Evolutionary conservation across 2,329 filamentous ascomycete species (phyloP), one percentile per base, ranked within the genome.

Genomic region (Microdochium trichocladiopsis): DNA sequence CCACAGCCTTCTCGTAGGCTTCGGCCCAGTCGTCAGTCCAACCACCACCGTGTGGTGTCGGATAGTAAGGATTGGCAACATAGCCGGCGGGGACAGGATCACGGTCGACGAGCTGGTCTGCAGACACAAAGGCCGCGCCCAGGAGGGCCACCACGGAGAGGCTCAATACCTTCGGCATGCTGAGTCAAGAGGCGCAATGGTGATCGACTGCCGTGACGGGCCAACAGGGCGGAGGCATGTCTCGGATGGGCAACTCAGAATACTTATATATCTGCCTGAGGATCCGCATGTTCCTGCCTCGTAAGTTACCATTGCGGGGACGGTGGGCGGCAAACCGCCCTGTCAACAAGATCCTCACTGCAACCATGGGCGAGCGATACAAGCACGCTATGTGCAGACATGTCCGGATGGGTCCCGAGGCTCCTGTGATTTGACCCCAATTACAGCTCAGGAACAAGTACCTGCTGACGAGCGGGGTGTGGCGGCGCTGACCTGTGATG

Each of bases 21-120:
- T 79, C 79, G 22, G 72, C 72, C 88, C 88, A 93, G 53, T 80
- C 79, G 5, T 77, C 69, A 0, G 78, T 70, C 84, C 88, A 91
- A 37, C 88, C 88, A 37, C 88, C 88, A 49, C 87, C 87, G 50
- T 83, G 79, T 0, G 87, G 87, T 9, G 86, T 74, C 21, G 87
- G 87, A 64, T 90, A 91, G 65, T 87, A 90, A n/a, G 83, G 79
- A 1, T 78, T 65, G 1, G 77, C 72, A 45, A 72, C 72, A 59
- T 72, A 75, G 58, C 53, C 63, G 33, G 56, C 58, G 43, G 65
- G 65, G 24, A 67, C 56, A 37, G 59, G 59, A 53, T 64, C 65
- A 25, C 65, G 63, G 50, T 16, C 9, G 24, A 24, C 24, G 53
- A 51, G 43, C 62, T 16, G 21, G 41, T 45, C 41, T 22, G 41